Evolutionary conservation across 768 basidiomycete species (phyloP).

Genomic region (Mycena galopus): DNA sequence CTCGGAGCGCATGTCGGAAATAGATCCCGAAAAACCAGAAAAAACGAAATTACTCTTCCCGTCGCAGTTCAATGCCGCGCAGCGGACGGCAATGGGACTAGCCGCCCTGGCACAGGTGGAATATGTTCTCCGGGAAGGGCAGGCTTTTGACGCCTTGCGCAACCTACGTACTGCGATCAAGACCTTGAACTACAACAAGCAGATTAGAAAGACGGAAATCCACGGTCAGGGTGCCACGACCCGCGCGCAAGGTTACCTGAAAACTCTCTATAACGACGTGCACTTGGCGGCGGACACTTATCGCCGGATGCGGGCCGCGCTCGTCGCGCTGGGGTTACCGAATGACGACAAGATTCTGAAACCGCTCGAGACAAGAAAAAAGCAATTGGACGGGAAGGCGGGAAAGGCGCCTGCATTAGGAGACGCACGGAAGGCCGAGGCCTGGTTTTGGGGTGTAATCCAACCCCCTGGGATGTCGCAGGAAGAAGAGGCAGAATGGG

Average conservation of each 20-base stretch:
- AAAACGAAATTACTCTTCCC: neutral
- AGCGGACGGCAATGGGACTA: neutral
- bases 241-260: neutral
- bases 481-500: neutral
- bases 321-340: neutral
- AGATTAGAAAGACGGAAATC: neutral
- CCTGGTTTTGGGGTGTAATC: neutral
- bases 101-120: neutral
- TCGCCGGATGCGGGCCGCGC: neutral
- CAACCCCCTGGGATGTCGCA: neutral
- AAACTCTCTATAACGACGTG: neutral
- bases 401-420: neutral
- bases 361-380: neutral
- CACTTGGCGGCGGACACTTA: neutral
- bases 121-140: neutral
- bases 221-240: neutral
- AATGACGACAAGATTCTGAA: neutral
- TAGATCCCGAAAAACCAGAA: constrained; percentile 1
- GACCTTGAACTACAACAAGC: neutral
- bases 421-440: neutral
- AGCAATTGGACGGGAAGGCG: neutral
- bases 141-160: neutral
- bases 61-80: neutral
- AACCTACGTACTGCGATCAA: neutral
- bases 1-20: neutral